phyloP scores from a whole-genome alignment of 2,329 filamentous ascomycete species.

The Ilyonectria sp. region DNA sequence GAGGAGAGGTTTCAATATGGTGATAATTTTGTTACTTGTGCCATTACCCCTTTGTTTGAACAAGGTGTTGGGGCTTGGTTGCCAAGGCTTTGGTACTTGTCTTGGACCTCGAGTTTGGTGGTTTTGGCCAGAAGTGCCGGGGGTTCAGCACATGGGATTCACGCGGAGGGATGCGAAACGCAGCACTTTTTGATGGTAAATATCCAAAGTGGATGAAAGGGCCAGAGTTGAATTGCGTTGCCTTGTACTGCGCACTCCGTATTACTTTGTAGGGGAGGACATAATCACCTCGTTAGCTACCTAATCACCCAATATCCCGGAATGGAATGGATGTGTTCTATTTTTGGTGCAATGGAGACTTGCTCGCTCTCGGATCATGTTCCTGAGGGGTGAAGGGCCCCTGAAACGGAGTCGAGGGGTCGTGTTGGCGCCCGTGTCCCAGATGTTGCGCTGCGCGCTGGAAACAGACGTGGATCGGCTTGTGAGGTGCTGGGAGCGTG shows the following conservation, averaged over 20 bases:
- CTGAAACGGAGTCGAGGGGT: constrained; percentile 1
- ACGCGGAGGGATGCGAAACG: neutral
- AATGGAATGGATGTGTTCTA: neutral
- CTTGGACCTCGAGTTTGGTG: neutral
- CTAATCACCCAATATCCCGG: neutral
- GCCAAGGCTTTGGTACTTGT: neutral
- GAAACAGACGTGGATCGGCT: neutral
- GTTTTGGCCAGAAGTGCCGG: neutral
- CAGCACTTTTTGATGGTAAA: neutral
- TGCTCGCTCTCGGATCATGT: neutral
- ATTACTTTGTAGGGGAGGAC: neutral
- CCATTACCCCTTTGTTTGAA: neutral
- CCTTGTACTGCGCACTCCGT: neutral
- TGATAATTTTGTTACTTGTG: neutral
- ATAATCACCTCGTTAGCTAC: neutral
- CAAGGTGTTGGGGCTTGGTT: neutral
- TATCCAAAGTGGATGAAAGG: neutral
- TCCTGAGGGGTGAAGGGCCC: neutral
- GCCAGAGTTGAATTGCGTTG: neutral
- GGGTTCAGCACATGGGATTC: neutral
- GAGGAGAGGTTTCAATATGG: neutral
- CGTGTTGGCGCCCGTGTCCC: neutral
- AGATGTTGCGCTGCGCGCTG: no score
- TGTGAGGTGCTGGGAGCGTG: neutral
- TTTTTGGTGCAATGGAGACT: neutral